These are phyloP conservation scores for Coprinellus aureogranulatus DNA, from an alignment of 768 basidiomycete species.

Conservation along the genomic window DNA sequence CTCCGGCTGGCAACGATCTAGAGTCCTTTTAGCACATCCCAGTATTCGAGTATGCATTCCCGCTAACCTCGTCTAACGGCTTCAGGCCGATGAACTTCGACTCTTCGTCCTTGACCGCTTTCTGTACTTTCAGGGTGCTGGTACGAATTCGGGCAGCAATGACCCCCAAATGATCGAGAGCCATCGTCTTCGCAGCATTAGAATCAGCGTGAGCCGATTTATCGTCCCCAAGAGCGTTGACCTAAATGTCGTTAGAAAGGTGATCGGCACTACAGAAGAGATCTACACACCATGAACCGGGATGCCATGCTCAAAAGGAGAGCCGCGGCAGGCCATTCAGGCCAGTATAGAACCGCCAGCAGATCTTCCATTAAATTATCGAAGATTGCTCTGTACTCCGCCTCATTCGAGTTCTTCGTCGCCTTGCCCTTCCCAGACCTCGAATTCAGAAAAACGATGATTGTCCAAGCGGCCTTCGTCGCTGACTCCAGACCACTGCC, in stretches of 20 bases:
- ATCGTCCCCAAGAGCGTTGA: constrained; percentile 78
- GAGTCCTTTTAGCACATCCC: no score
- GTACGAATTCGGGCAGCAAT: constrained; percentile 81
- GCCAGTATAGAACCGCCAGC: constrained; percentile 85
- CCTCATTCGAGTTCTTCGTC: constrained; percentile 89
- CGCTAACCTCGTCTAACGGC: constrained; percentile 70
- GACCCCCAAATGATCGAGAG: constrained; percentile 90
- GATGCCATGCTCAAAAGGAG: constrained; percentile 77
- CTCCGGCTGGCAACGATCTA: constrained; percentile 57
- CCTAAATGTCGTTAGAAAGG: constrained; percentile 38
- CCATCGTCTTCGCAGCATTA: constrained; percentile 84
- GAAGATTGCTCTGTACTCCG: constrained; percentile 89
- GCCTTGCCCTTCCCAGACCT: constrained; percentile 85
- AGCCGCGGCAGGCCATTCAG: constrained; percentile 95
- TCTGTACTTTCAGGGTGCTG: constrained; percentile 48
- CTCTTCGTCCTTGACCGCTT: constrained; percentile 18
- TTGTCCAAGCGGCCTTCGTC: constrained; percentile 79
- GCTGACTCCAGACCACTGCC: constrained; percentile 74
- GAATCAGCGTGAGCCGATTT: constrained; percentile 70
- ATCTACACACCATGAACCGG: constrained; percentile 72
- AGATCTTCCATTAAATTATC: constrained; percentile 89
- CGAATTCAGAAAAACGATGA: constrained; percentile 64
- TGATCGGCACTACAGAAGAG: neutral
- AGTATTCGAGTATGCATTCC: no score
- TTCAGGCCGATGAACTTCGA: constrained; percentile 40